Conservation (phyloP, 2,329 filamentous ascomycete genomes). For the Colletotrichum orchidophilum region DNA sequence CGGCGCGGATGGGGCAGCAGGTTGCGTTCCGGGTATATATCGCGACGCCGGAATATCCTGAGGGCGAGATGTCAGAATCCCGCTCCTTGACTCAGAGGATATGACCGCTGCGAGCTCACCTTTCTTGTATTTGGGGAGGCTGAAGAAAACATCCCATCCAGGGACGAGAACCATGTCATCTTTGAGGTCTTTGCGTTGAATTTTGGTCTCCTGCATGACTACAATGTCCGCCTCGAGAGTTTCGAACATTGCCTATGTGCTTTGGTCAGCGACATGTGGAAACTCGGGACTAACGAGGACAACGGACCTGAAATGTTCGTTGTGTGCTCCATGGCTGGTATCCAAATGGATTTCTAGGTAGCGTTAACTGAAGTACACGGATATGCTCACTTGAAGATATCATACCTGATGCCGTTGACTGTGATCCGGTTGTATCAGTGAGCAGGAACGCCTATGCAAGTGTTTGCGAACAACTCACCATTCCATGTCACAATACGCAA, state of each 20-base stretch:
- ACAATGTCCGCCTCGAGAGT: conserved; percentile 92
- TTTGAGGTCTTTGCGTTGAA: conserved; percentile 87
- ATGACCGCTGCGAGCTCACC: conserved; percentile 56
- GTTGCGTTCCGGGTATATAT: conserved; percentile 91
- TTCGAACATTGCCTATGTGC: conserved; percentile 85
- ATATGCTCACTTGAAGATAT: not conserved
- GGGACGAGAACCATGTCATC: conserved; percentile 97
- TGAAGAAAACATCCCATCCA: conserved; percentile 97
- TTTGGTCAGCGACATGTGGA: not conserved
- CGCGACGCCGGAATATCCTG: conserved; percentile 94
- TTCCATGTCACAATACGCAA: conserved; percentile 90
- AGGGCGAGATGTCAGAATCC: not conserved
- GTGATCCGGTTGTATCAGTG: conserved; percentile 38
- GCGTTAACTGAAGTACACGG: not conserved
- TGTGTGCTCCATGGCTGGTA: conserved; percentile 84
- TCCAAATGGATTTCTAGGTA: conserved; percentile 77
- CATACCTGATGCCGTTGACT: conserved; percentile 83
- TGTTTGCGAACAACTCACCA: conserved; percentile 58
- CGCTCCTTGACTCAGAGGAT: not conserved
- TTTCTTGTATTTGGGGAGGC: conserved; percentile 92
- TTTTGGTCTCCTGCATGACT: conserved; percentile 95
- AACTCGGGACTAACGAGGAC: not conserved
- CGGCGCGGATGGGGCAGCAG: conserved; percentile 87
- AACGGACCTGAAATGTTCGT: conserved; percentile 71
- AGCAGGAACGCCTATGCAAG: not conserved